Evolutionary conservation across 306 rosid genomes (phyloP).

Genomic region (Trichosanthes truncata): DNA sequence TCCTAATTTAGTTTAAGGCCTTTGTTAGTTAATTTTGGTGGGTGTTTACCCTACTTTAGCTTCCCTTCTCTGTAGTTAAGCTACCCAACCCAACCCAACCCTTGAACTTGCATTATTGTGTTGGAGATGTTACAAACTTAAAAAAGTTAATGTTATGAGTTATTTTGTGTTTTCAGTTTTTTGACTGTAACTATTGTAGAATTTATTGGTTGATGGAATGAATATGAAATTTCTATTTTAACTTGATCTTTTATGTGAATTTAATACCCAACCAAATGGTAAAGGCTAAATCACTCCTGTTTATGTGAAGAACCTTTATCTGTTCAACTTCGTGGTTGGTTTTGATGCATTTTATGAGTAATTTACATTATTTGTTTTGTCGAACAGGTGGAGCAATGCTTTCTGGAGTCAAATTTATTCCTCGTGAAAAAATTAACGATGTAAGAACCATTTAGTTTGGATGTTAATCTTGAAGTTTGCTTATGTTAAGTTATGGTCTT

Average conservation of each 20-base stretch:
- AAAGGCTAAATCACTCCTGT: background rate
- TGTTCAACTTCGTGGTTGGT: background rate
- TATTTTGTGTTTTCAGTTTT: too few relatives aligned
- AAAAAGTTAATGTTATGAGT: too few relatives aligned
- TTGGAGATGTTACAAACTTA: too few relatives aligned
- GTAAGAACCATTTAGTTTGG: slow-evolving; percentile 11
- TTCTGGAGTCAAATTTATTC: slow-evolving; percentile 36
- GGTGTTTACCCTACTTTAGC: too few relatives aligned
- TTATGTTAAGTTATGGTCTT: background rate
- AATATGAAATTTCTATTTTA: background rate
- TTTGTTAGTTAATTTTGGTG: too few relatives aligned
- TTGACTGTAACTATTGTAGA: too few relatives aligned
- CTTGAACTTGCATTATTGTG: too few relatives aligned
- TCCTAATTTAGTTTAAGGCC: too few relatives aligned
- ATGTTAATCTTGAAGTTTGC: background rate
- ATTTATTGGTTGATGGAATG: too few relatives aligned
- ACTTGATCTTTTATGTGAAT: background rate
- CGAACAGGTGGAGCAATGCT: slow-evolving; percentile 20
- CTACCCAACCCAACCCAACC: too few relatives aligned
- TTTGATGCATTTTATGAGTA: background rate
- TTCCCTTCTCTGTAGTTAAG: too few relatives aligned
- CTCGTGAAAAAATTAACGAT: slow-evolving; percentile 26
- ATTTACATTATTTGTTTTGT: background rate
- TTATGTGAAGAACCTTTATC: background rate
- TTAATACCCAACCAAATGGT: background rate